Evolutionary conservation across 352 stramenopile genomes (phyloP), one percentile per base, ranked within the genome.

Genomic region (Globisporangium paroecandrum): DNA sequence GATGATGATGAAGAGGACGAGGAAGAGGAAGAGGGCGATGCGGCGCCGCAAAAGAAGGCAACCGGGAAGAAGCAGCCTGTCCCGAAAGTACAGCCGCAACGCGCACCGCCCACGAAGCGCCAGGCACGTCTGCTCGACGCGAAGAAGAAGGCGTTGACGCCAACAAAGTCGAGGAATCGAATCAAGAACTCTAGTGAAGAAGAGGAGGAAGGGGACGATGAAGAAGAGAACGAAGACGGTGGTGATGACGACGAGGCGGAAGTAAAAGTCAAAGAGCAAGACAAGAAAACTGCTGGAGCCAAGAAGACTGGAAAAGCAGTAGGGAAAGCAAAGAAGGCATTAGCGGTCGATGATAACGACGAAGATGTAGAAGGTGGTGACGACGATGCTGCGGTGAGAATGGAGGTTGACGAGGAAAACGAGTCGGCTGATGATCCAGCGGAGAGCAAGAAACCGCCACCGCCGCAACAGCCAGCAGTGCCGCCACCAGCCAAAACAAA

Each of bases 1-100:
- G 69, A 74, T 2, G 60, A 71, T 3, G 74, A 79, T 0, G 78
- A 79, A 6, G 63, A 68, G 10, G 59, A 62, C 10, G 60, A 66
- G 13, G 59, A 62, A 10, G 60, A 66, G 10, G 71, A 81, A 58
- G 62, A 76, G 69, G 38, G 53, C 1, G 29, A 47, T 3, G 69
- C 63, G 18, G 65, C 70, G 41, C 71, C 68, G 1, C 65, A 58
- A 27, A 78, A 80, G 61, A 81, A 81, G 69, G 77, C 27, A 65
- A 69, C 13, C 69, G 75, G 3, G 63, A 81, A 53, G 66, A 77
- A 10, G 59, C 74, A 25, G 58, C 69, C 6, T 62, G 69, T 0
- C 57, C 72, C 2, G 64, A 70, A 24, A 65, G 67, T 0, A 61
- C 74, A 3, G 68, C 69, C 24, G 70, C 75, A 15, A 62, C 72